A percentile compares a stretch with the other conserved stretches of the same genome.
phyloP scores from a whole-genome alignment of 192 early-diverging fungal genomes.

The Chytriomyces confervae region DNA sequence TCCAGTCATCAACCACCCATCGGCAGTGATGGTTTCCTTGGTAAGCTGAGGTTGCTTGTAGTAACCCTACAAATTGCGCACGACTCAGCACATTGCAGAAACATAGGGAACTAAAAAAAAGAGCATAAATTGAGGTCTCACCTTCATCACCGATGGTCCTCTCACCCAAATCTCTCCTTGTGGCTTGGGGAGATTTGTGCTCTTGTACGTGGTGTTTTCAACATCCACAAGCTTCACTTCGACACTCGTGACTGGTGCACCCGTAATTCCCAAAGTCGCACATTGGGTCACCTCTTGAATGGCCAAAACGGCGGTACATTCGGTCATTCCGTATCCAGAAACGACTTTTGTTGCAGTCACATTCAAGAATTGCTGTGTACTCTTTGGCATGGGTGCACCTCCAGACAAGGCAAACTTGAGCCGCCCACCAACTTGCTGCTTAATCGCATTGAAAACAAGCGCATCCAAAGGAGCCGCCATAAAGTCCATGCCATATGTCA shows the following conservation, averaged over 20 bases:
- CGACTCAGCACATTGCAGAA: too few species aligned
- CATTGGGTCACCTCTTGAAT: constrained; percentile 37
- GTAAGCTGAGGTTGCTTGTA: constrained; percentile 76
- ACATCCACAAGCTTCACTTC: constrained; percentile 84
- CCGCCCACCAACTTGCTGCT: constrained; percentile 83
- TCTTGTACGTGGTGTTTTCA: constrained; percentile 43
- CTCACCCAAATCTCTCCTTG: constrained; percentile 87
- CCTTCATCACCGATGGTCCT: constrained; percentile 74
- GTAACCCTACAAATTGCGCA: constrained; percentile 61
- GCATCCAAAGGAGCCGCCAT: constrained; percentile 15
- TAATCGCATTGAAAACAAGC: constrained; percentile 83
- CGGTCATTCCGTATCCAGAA: constrained; percentile 83
- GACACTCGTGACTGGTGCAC: constrained; percentile 76
- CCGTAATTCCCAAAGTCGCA: constrained; percentile 66
- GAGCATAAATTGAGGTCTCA: too few species aligned
- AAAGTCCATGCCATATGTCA: constrained; percentile 53
- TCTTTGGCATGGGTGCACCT: constrained; percentile 85
- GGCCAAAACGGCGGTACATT: constrained; percentile 65
- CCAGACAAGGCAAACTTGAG: constrained; percentile 84
- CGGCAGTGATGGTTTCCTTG: constrained; percentile 66
- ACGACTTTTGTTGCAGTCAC: constrained; percentile 79
- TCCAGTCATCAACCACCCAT: constrained; percentile 91
- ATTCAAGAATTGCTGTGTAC: constrained; percentile 78
- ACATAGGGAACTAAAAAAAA: too few species aligned
- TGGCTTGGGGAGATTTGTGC: constrained; percentile 43